A percentile compares a stretch with the other conserved stretches of the same genome.
phyloP scores from a whole-genome alignment of 2,329 filamentous ascomycete genomes.

The Diplocarpon mali region DNA sequence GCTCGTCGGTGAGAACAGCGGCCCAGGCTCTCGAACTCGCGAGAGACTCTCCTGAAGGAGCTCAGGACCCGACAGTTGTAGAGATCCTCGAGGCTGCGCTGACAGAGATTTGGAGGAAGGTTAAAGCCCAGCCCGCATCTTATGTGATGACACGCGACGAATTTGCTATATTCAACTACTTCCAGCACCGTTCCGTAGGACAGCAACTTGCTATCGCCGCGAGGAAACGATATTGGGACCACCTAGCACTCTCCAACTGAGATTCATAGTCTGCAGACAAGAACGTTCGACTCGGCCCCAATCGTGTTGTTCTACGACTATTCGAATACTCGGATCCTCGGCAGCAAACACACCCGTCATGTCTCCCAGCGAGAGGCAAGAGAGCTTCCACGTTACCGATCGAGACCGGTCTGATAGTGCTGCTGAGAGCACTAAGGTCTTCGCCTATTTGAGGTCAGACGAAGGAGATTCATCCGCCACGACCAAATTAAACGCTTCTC shows the following conservation, averaged over 20 bases:
- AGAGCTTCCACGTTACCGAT: too few relatives aligned
- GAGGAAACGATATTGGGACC: conserved; percentile 43
- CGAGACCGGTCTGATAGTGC: too few relatives aligned
- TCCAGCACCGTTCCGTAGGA: conserved; percentile 53
- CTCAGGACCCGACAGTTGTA: conserved; percentile 49
- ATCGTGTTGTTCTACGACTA: not conserved
- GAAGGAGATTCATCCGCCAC: not conserved
- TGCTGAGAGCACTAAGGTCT: not conserved
- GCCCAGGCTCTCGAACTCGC: conserved; percentile 64
- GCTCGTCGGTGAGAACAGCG: conserved; percentile 29
- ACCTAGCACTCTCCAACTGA: conserved; percentile 20
- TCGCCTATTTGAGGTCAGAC: not conserved
- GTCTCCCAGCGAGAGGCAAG: too few relatives aligned
- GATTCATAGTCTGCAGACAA: not conserved
- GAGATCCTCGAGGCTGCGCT: conserved; percentile 56
- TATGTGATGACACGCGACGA: conserved; percentile 70
- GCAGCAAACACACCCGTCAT: too few relatives aligned
- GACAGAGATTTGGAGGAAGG: conserved; percentile 53
- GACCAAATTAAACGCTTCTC: not conserved
- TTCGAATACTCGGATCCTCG: not conserved
- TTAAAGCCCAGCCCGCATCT: conserved; percentile 51
- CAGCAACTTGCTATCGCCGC: conserved; percentile 37
- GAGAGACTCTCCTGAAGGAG: conserved; percentile 58
- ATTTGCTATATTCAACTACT: conserved; percentile 82
- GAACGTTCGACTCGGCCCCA: not conserved